Conservation (phyloP, 805 yeast genomes). For the Nakazawaea siamensis region DNA sequence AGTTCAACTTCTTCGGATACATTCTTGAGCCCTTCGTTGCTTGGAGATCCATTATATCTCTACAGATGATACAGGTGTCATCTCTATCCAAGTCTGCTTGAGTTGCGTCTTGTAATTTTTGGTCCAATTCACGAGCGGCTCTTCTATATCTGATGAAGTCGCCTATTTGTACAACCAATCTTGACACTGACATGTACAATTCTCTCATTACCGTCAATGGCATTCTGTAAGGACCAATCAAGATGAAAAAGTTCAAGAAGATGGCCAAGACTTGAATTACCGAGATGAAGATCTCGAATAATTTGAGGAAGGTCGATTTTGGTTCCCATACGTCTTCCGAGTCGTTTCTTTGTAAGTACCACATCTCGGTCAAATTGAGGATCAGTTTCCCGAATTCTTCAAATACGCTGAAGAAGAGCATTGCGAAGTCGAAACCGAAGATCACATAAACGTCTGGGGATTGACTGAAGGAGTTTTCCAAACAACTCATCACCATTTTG, state of each 20-base stretch:
- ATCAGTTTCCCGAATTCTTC: conserved; percentile 35
- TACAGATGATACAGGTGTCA: conserved; percentile 79
- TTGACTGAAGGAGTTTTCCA: conserved; percentile 45
- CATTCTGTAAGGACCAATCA: conserved; percentile 28
- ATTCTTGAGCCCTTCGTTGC: conserved; percentile 31
- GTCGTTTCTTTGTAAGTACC: conserved; percentile 30
- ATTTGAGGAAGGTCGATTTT: conserved; percentile 50
- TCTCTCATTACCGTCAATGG: conserved; percentile 24
- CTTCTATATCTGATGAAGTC: conserved; percentile 31
- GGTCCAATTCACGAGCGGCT: conserved; percentile 54
- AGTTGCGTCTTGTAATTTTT: conserved; percentile 54
- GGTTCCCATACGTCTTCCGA: conserved; percentile 71
- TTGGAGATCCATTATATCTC: conserved; percentile 71
- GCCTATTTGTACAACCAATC: conserved; percentile 23
- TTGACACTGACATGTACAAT: conserved; percentile 19
- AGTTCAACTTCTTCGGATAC: conserved; percentile 67
- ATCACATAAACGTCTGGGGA: conserved; percentile 51
- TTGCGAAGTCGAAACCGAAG: conserved; percentile 71
- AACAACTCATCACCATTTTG: conserved; percentile 41
- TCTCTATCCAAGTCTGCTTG: conserved; percentile 50
- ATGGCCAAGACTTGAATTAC: conserved; percentile 36
- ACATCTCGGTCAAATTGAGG: conserved; percentile 50
- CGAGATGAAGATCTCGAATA: conserved; percentile 45
- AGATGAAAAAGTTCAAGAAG: conserved; percentile 35
- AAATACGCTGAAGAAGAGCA: conserved; percentile 48